Conservation (phyloP, 352 stramenopile genomes). For the Elongisporangium prolatum region DNA sequence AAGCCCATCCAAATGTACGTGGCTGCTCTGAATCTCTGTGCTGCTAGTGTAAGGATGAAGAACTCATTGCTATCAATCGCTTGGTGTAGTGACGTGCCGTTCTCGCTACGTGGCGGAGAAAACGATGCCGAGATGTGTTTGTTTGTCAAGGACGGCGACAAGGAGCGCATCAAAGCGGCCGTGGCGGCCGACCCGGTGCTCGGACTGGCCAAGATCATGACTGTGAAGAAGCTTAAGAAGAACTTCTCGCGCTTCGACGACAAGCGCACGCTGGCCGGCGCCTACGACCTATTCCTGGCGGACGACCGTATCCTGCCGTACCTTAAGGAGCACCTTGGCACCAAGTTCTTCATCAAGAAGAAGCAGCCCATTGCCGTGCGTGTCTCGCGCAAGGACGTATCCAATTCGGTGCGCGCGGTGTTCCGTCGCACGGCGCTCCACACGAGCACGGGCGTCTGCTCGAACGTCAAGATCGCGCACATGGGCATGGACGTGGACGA, state of each 20-base stretch:
- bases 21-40: background rate
- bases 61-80: conserved; percentile 6
- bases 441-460: conserved; percentile 77
- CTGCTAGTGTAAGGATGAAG: background rate
- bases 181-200: conserved; percentile 50
- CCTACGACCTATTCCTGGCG: conserved; percentile 73
- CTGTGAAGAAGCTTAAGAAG: conserved; percentile 81
- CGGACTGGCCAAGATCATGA: conserved; percentile 69
- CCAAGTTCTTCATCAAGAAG: conserved; percentile 76
- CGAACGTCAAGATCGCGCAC: conserved; percentile 86
- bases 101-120: conserved; percentile 47
- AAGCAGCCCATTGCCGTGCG: conserved; percentile 75
- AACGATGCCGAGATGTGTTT: conserved; percentile 63
- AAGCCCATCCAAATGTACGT: conserved; percentile 73
- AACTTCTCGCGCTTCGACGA: conserved; percentile 76
- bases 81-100: conserved; percentile 40
- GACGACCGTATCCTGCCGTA: conserved; percentile 77
- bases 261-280: conserved; percentile 56
- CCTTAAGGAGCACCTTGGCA: conserved; percentile 61
- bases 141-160: conserved; percentile 83
- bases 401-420: conserved; percentile 33
- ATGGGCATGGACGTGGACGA: conserved; percentile 51
- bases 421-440: conserved; percentile 82
- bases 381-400: conserved; percentile 63
- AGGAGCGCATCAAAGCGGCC: conserved; percentile 75